Conservation (phyloP, 2,329 filamentous ascomycete genomes). For the Fusarium sp. region DNA sequence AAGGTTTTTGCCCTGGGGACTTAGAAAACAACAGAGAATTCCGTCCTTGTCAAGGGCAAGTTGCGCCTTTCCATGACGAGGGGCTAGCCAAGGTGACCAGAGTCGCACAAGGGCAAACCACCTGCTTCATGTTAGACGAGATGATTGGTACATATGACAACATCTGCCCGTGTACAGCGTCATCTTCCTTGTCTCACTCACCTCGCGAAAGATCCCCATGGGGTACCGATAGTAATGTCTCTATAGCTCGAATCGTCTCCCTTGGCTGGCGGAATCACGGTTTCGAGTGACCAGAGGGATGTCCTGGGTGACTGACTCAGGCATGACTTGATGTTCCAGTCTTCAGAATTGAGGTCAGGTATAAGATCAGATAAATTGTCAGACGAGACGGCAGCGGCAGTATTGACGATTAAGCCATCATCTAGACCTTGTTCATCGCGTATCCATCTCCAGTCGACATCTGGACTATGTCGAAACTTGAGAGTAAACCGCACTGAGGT, state of each 20-base stretch:
- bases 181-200: constrained; percentile 46
- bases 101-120: constrained; percentile 85
- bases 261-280: constrained; percentile 62
- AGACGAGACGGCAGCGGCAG: constrained; percentile 40
- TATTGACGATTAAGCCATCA: constrained; percentile 68
- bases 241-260: constrained; percentile 65
- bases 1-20: constrained; percentile 73
- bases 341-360: constrained; percentile 59
- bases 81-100: constrained; percentile 85
- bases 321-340: constrained; percentile 61
- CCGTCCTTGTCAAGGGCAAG: constrained; percentile 80
- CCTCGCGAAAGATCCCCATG: constrained; percentile 64
- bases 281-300: constrained; percentile 72
- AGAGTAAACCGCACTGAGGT: constrained; percentile 70
- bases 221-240: constrained; percentile 66
- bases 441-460: constrained; percentile 73
- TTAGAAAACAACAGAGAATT: constrained; percentile 79
- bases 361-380: constrained; percentile 64
- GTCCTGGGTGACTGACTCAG: constrained; percentile 73
- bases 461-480: constrained; percentile 65
- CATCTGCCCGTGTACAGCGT: background rate
- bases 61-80: constrained; percentile 75
- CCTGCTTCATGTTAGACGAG: constrained; percentile 48
- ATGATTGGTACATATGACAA: background rate
- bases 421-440: constrained; percentile 67